Evolutionary conservation across 2,329 filamentous ascomycete species (phyloP), one percentile per base, ranked within the genome.

Genomic region (Hymenoscyphus occultus): DNA sequence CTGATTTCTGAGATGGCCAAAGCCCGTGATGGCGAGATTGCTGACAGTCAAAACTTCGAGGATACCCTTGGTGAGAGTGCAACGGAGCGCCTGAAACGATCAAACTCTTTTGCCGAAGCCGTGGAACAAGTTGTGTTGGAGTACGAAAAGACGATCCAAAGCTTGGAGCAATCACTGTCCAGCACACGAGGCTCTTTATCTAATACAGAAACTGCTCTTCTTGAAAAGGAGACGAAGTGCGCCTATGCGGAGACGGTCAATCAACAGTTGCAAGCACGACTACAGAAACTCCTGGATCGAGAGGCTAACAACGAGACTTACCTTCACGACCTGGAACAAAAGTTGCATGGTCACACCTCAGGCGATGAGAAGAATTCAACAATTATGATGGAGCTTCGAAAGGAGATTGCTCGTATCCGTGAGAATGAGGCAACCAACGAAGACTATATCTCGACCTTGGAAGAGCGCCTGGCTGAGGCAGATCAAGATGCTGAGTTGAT

Each of bases 81-180:
- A 0, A 89, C 93, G 31, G 93, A 97, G 76, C 86, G 95, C 62
- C 80, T 98, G 69, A 96, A 97, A 76, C 89, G 95, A 51, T 99
- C 96, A 19, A 97, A 96, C 76, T 96, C 92, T 0, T 98, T 99
- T 75, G 93, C 94, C 1, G 90, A 96, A 75, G 94, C 94, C 35
- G 94, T 99, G 22, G 95, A 99, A 74, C 91, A 96, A 74, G 92
- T 99, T 28, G 92, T 99, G 2, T 81, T 98, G 59, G 95, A 99
- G 78, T 99, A 99, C 75, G 96, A 99, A 77, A 98, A 96, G 83
- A 99, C 96, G 0, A 99, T 99, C 60, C 93, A 98, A 76, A 90
- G 87, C 62, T 84, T 99, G 16, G 95, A 99, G 77, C 88, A 93
- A 60, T 97, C 93, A 1, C 85, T 99, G 14, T 93, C 93, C 0